Evolutionary conservation across 2,329 filamentous ascomycete species (phyloP).

Genomic region (Ceratocystis alfenasii): DNA sequence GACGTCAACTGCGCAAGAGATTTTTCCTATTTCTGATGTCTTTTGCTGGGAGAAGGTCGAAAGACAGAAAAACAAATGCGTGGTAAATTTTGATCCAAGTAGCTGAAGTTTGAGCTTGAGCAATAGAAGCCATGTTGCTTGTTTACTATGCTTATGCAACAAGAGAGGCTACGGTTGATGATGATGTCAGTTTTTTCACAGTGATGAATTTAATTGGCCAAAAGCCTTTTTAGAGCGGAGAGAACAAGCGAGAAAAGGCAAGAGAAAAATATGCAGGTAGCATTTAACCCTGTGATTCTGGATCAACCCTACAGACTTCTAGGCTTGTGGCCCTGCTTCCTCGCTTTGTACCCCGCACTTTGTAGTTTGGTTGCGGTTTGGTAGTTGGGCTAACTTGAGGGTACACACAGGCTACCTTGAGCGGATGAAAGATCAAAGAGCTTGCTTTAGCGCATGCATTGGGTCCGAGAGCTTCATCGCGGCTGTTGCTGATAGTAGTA

Average conservation of each 20-base stretch:
- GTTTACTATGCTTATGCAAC: neutral
- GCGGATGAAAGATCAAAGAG: no score
- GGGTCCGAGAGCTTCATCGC: no score
- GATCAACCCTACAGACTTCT: neutral
- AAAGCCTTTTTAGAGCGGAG: neutral
- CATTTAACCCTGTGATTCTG: neutral
- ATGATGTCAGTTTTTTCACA: slow-evolving; percentile 9
- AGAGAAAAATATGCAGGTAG: neutral
- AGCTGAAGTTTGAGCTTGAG: neutral
- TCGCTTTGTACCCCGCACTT: neutral
- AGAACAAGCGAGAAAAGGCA: no score
- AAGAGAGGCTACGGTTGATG: neutral
- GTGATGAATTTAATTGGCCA: neutral
- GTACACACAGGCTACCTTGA: neutral
- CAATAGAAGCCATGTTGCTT: neutral
- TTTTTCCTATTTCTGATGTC: neutral
- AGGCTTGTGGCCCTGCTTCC: neutral
- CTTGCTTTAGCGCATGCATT: no score
- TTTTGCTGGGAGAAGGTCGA: neutral
- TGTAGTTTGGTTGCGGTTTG: neutral
- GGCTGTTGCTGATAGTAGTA: neutral
- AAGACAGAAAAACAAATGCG: neutral
- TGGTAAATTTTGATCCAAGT: neutral
- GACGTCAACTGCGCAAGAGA: neutral
- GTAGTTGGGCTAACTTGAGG: neutral